These are phyloP conservation scores for Calonectria pauciramosa DNA, from an alignment of 2,329 filamentous ascomycete genomes.

Conservation along the genomic window DNA sequence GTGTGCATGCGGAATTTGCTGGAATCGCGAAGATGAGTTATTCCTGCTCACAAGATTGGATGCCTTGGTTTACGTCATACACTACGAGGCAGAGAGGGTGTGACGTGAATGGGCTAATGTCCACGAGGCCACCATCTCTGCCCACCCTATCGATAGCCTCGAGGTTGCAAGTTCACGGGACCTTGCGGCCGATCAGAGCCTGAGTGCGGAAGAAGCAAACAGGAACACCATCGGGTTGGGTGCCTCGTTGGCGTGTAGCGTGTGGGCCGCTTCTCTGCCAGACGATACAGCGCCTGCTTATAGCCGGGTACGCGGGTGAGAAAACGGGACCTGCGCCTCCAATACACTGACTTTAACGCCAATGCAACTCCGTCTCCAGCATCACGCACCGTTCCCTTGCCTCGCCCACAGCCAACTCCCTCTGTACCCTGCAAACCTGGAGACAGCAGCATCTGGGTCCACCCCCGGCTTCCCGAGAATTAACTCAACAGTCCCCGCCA, in stretches of 20 bases:
- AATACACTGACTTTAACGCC: neutral
- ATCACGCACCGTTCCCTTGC: neutral
- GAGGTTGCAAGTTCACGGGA: slow-evolving; percentile 14
- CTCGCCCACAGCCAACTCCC: neutral
- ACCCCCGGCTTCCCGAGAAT: neutral
- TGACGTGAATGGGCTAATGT: slow-evolving; percentile 7
- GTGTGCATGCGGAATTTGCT: neutral
- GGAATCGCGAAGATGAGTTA: neutral
- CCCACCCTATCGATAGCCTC: neutral
- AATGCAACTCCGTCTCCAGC: slow-evolving; percentile 5
- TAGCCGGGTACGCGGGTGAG: neutral
- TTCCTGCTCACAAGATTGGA: neutral
- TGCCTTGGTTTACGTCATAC: neutral
- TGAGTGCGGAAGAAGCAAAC: neutral
- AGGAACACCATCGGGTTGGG: neutral
- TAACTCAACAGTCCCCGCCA: neutral
- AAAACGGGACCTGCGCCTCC: neutral
- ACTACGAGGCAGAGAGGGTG: neutral
- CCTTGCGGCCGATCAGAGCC: neutral
- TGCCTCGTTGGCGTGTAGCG: neutral
- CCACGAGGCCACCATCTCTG: slow-evolving; percentile 1
- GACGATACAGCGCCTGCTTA: neutral
- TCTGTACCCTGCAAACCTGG: slow-evolving; percentile 5
- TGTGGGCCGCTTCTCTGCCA: slow-evolving; percentile 7
- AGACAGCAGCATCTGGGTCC: neutral